Conservation (phyloP, 2,329 filamentous ascomycete genomes). For the Colletotrichum limetticola region DNA sequence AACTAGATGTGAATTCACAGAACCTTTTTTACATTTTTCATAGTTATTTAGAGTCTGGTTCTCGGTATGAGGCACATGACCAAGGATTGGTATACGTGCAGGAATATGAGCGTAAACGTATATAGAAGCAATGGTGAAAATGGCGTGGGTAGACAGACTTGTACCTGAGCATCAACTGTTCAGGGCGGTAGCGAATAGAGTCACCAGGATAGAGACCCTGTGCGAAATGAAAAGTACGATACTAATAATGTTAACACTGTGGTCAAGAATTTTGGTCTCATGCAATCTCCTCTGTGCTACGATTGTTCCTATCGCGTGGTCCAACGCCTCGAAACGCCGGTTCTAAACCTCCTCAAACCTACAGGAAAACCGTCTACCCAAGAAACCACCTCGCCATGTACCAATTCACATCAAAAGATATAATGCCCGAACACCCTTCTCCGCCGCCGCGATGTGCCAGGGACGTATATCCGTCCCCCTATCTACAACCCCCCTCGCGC, state of each 20-base stretch:
- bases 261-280: background rate
- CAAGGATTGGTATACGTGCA: constrained; percentile 12
- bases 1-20: constrained; percentile 37
- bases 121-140: background rate
- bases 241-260: background rate
- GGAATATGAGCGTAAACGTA: constrained; percentile 6
- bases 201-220: background rate
- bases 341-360: constrained; percentile 5
- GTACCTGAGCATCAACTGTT: constrained; percentile 18
- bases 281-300: background rate
- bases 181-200: background rate
- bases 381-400: background rate
- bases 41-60: too few relatives aligned
- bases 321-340: background rate
- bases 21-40: too few relatives aligned
- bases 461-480: constrained; percentile 72
- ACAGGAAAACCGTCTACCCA: constrained; percentile 11
- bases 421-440: constrained; percentile 74
- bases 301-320: background rate
- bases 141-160: background rate
- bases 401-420: constrained; percentile 68
- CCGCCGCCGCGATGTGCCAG: constrained; percentile 80
- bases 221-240: background rate
- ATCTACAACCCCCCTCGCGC: constrained; percentile 71
- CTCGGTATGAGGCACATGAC: background rate